These are phyloP conservation scores for Oryza coarctata DNA, from an alignment of 176 grass and related monocot species.

Conservation along the genomic window DNA sequence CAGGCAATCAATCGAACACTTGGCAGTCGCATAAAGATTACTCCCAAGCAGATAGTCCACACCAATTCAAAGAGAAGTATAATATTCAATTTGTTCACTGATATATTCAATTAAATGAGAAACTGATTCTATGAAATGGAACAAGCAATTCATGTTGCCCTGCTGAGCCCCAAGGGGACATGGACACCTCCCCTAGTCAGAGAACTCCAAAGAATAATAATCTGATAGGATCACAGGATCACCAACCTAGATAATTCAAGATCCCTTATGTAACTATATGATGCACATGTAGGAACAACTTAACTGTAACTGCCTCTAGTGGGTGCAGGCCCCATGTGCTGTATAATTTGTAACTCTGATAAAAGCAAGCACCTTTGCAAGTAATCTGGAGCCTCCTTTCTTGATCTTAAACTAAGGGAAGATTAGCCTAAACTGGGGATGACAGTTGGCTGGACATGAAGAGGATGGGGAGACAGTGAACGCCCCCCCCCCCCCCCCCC, in stretches of 20 bases:
- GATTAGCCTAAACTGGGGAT: slow-evolving; percentile 19
- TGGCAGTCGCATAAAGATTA: background rate
- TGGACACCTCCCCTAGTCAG: background rate
- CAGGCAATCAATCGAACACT: slow-evolving; percentile 11
- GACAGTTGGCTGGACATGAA: slow-evolving; percentile 10
- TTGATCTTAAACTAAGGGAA: background rate
- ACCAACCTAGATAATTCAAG: slow-evolving; percentile 7
- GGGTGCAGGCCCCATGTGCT: slow-evolving; percentile 9
- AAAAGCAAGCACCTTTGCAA: slow-evolving; percentile 1
- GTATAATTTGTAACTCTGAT: slow-evolving; percentile 10
- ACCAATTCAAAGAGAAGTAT: background rate
- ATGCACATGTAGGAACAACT: slow-evolving; percentile 18
- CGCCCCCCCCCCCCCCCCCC: no score
- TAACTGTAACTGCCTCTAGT: slow-evolving; percentile 27
- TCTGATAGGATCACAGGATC: background rate
- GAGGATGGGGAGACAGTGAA: slow-evolving; percentile 12
- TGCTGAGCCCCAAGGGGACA: slow-evolving; percentile 16
- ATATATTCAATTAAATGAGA: background rate
- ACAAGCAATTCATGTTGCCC: slow-evolving; percentile 10
- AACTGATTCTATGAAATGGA: background rate
- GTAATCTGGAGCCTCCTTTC: background rate
- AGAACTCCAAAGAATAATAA: background rate
- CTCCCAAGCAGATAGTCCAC: background rate
- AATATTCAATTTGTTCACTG: background rate
- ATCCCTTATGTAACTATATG: slow-evolving; percentile 1